These are phyloP conservation scores for Fusarium veterinarium DNA, from an alignment of 2,329 filamentous ascomycete genomes.

Conservation along the genomic window DNA sequence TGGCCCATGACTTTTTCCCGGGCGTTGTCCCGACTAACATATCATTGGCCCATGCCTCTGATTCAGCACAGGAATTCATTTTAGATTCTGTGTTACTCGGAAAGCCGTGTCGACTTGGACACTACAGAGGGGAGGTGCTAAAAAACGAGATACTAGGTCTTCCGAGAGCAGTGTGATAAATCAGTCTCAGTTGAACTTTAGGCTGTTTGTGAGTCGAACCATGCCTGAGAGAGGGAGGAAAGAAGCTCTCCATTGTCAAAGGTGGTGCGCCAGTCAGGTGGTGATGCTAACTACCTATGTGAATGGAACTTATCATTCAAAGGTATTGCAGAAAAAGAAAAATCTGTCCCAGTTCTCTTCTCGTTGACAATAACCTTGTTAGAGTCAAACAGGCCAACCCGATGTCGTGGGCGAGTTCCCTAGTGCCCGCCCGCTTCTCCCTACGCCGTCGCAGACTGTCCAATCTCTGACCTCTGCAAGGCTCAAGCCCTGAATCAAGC, in stretches of 20 bases:
- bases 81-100: neutral
- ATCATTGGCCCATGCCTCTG: slow-evolving; percentile 7
- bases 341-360: neutral
- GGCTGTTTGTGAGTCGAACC: neutral
- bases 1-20: slow-evolving; percentile 5
- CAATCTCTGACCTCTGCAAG: neutral
- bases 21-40: neutral
- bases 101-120: neutral
- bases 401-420: slow-evolving; percentile 39
- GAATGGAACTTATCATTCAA: neutral
- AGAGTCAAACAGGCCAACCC: slow-evolving; percentile 25
- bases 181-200: neutral
- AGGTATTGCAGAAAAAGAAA: neutral
- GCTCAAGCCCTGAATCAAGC: neutral
- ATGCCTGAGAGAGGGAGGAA: too few species aligned
- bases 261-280: neutral
- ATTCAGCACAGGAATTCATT: slow-evolving; percentile 15
- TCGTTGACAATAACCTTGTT: slow-evolving; percentile 4
- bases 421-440: slow-evolving; percentile 42
- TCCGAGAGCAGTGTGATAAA: neutral
- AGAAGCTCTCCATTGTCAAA: neutral
- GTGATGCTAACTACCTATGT: neutral
- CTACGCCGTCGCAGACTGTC: slow-evolving; percentile 24
- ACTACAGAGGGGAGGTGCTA: neutral
- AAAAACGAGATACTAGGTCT: neutral